A percentile compares a stretch with the other conserved stretches of the same genome.
Conservation (phyloP, 1,284 basidiomycete species). For the Omphalotus olearius region DNA sequence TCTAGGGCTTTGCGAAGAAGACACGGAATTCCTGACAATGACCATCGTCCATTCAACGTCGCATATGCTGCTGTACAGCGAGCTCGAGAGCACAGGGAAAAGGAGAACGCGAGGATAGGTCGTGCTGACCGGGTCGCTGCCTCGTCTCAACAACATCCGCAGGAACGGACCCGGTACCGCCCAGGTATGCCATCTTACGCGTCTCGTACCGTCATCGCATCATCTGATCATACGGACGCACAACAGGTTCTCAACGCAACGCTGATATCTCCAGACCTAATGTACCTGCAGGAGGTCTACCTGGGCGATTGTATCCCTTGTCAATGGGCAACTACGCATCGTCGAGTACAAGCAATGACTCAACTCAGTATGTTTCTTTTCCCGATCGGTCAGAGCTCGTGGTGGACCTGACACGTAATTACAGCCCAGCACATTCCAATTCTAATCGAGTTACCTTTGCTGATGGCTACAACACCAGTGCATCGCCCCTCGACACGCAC, state of each 20-base stretch:
- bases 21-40: conserved; percentile 77
- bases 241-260: conserved; percentile 5
- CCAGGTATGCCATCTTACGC: conserved; percentile 24
- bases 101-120: conserved; percentile 31
- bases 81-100: conserved; percentile 43
- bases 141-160: conserved; percentile 21
- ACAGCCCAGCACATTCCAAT: neutral
- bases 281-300: conserved; percentile 3
- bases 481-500: conserved; percentile 18
- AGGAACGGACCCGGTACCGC: conserved; percentile 30
- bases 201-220: neutral
- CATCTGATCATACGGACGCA: neutral
- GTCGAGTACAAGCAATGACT: neutral
- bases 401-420: conserved; percentile 2
- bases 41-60: conserved; percentile 76
- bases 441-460: conserved; percentile 20
- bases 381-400: neutral
- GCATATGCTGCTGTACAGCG: conserved; percentile 69
- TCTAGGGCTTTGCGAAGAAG: conserved; percentile 52
- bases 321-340: conserved; percentile 7
- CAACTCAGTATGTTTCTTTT: conserved; percentile 7
- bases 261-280: conserved; percentile 8
- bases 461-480: conserved; percentile 31
- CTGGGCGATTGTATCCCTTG: conserved; percentile 4
- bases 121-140: conserved; percentile 24